A percentile compares a stretch with the other conserved stretches of the same genome.
These are phyloP conservation scores for Naematelia aurantialba DNA, from an alignment of 768 basidiomycete species.

Conservation along the genomic window DNA sequence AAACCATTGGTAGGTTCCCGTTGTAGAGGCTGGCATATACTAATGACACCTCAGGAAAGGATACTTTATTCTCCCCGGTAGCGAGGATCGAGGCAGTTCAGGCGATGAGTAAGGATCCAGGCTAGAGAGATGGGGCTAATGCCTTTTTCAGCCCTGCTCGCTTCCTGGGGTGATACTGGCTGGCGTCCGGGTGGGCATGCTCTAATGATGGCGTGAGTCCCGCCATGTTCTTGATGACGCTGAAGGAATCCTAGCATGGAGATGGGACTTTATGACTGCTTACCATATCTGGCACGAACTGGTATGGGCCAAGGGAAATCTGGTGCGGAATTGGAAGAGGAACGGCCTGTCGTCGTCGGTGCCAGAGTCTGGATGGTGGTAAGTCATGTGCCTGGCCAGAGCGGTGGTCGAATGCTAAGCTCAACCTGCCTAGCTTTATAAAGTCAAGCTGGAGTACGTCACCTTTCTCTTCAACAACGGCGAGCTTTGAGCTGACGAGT, in stretches of 20 bases:
- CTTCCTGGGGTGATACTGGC: slow-evolving; percentile 39
- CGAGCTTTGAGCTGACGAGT: too few relatives aligned
- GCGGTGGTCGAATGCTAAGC: too few relatives aligned
- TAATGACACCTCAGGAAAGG: too few relatives aligned
- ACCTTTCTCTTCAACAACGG: too few relatives aligned
- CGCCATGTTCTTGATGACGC: too few relatives aligned
- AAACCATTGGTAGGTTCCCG: slow-evolving; percentile 35
- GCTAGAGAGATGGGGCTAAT: too few relatives aligned
- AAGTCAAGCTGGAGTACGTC: slow-evolving; percentile 38
- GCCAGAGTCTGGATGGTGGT: slow-evolving; percentile 39
- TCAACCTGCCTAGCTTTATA: slow-evolving; percentile 22
- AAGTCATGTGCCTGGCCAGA: slow-evolving; percentile 6
- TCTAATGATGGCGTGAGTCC: too few relatives aligned
- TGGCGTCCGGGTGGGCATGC: slow-evolving; percentile 41
- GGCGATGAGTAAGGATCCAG: slow-evolving; percentile 30
- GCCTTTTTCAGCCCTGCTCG: too few relatives aligned
- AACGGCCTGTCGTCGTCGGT: slow-evolving; percentile 33
- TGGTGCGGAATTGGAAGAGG: slow-evolving; percentile 22
- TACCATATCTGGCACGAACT: slow-evolving; percentile 28
- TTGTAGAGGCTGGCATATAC: too few relatives aligned
- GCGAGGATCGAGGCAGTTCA: slow-evolving; percentile 38
- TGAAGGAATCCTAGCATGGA: slow-evolving; percentile 38
- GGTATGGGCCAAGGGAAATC: slow-evolving; percentile 36
- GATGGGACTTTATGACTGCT: slow-evolving; percentile 35
- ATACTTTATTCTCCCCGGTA: slow-evolving; percentile 41